These are phyloP conservation scores for Chlorophyllum brunneum DNA, from an alignment of 768 basidiomycete species.

Conservation along the genomic window DNA sequence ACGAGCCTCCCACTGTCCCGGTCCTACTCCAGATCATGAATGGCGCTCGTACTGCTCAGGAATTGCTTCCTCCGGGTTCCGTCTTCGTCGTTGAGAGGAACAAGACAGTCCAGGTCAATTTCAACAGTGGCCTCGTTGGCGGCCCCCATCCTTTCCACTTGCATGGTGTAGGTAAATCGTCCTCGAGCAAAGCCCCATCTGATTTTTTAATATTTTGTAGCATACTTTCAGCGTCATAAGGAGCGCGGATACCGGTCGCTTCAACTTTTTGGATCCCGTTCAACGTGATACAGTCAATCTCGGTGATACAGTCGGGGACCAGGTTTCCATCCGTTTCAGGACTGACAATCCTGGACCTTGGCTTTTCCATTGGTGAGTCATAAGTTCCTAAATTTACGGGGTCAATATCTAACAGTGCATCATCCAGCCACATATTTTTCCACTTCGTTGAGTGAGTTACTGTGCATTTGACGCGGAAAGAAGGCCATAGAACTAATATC, in stretches of 20 bases:
- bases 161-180: slow-evolving; percentile 35
- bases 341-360: slow-evolving; percentile 71
- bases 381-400: neutral
- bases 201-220: neutral
- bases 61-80: slow-evolving; percentile 36
- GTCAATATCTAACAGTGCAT: neutral
- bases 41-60: slow-evolving; percentile 33
- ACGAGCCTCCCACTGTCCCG: slow-evolving; percentile 32
- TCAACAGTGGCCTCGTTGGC: slow-evolving; percentile 28
- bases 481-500: neutral
- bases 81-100: slow-evolving; percentile 42
- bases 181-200: neutral
- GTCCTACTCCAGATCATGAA: slow-evolving; percentile 49
- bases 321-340: slow-evolving; percentile 55
- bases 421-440: slow-evolving; percentile 12
- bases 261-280: slow-evolving; percentile 51
- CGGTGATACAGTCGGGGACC: slow-evolving; percentile 28
- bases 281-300: slow-evolving; percentile 54
- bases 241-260: slow-evolving; percentile 32
- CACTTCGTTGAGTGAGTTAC: neutral
- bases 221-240: slow-evolving; percentile 40
- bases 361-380: slow-evolving; percentile 38
- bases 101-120: slow-evolving; percentile 44
- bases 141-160: slow-evolving; percentile 41
- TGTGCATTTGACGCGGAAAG: neutral